phyloP scores from a whole-genome alignment of 192 early-diverging fungal genomes.

The Backusella parvicylindrica region DNA sequence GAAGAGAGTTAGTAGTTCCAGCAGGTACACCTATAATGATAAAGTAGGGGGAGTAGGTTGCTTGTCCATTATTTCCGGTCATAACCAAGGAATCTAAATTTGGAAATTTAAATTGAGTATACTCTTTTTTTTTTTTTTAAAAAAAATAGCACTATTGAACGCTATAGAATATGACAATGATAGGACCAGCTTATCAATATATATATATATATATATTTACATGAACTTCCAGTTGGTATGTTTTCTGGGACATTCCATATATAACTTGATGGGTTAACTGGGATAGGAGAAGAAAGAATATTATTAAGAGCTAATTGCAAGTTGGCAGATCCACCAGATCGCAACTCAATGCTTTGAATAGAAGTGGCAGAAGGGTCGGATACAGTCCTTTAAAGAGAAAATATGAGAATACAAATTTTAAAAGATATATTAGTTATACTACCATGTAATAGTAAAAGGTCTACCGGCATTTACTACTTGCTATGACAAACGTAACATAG shows the following conservation, averaged over 20 bases:
- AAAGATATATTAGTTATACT: background rate
- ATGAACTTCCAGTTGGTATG: background rate
- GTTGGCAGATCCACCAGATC: background rate
- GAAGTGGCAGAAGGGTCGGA: background rate
- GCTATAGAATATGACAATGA: background rate
- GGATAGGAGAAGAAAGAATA: background rate
- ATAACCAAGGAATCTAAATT: background rate
- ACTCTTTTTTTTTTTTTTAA: background rate
- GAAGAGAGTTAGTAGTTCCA: background rate
- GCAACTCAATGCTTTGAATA: slow-evolving; percentile 1
- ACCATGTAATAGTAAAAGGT: background rate
- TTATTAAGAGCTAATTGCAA: background rate
- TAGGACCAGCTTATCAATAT: no score
- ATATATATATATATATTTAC: background rate
- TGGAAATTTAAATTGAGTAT: background rate
- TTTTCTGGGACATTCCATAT: background rate
- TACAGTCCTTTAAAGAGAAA: background rate
- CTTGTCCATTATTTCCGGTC: background rate
- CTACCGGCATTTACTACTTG: background rate
- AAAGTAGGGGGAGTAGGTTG: background rate
- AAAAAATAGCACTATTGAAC: background rate
- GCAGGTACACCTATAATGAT: background rate
- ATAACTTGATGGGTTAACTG: background rate
- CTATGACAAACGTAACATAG: background rate
- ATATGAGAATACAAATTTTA: background rate